These are phyloP conservation scores for Backusella tuberculispora DNA, from an alignment of 192 early-diverging fungal species.

Conservation along the genomic window DNA sequence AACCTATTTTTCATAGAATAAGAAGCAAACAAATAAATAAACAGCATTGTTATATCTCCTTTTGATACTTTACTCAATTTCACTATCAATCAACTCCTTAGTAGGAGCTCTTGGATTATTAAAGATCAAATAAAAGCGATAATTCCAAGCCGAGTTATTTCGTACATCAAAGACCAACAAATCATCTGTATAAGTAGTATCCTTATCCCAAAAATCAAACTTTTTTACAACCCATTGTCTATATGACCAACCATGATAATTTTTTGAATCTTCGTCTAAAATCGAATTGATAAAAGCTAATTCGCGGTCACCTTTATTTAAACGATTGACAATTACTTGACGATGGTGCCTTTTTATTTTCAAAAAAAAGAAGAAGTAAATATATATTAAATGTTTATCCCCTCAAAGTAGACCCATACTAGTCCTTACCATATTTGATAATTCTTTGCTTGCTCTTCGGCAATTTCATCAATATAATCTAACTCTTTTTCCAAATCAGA, in stretches of 20 bases:
- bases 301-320: conserved; percentile 63
- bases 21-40: not conserved
- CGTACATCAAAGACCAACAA: conserved; percentile 82
- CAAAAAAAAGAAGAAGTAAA: not conserved
- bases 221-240: conserved; percentile 88
- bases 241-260: conserved; percentile 95
- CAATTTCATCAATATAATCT: conserved; percentile 73
- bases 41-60: too few relatives aligned
- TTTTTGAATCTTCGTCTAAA: conserved; percentile 87
- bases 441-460: conserved; percentile 82
- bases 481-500: conserved; percentile 74
- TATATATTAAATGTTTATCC: not conserved
- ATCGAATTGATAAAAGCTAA: conserved; percentile 69
- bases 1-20: conserved; percentile 46
- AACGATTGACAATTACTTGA: conserved; percentile 69
- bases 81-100: conserved; percentile 53
- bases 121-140: conserved; percentile 83
- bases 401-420: not conserved
- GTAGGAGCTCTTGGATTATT: conserved; percentile 37
- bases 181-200: conserved; percentile 75
- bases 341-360: conserved; percentile 72
- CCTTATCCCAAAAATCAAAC: conserved; percentile 80
- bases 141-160: conserved; percentile 99
- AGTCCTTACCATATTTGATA: conserved; percentile 89
- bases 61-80: conserved; percentile 64